A percentile compares a stretch with the other conserved stretches of the same genome.
Conservation (phyloP, 31 red algal genomes). For the Porphyra umbilicalis region DNA sequence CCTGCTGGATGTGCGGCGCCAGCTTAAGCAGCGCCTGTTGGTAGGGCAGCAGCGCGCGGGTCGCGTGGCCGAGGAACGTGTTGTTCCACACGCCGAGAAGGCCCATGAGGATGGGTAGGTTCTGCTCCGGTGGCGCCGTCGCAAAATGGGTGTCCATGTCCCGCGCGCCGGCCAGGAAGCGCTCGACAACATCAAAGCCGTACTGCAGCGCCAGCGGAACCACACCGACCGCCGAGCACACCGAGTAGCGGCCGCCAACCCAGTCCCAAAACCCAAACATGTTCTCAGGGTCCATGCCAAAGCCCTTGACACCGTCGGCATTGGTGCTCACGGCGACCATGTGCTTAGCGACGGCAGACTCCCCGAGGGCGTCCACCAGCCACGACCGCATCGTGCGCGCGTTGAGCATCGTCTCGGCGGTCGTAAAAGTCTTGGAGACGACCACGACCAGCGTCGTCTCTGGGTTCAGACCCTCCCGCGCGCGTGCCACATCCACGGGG, state of each 20-base stretch:
- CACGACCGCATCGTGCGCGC: slow-evolving; percentile 82
- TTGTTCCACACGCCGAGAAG: slow-evolving; percentile 96
- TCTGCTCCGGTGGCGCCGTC: slow-evolving; percentile 42
- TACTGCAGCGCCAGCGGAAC: slow-evolving; percentile 80
- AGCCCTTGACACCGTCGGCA: slow-evolving; percentile 58
- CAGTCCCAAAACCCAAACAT: slow-evolving; percentile 98
- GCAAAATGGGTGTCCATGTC: slow-evolving; percentile 81
- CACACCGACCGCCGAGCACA: slow-evolving; percentile 87
- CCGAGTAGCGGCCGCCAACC: slow-evolving; percentile 97
- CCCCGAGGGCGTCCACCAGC: slow-evolving; percentile 71
- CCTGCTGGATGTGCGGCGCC: slow-evolving; percentile 93
- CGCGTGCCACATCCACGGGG: slow-evolving; percentile 84
- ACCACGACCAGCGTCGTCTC: slow-evolving; percentile 91
- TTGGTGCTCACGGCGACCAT: slow-evolving; percentile 93
- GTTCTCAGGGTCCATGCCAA: slow-evolving; percentile 83
- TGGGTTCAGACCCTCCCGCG: slow-evolving; percentile 53
- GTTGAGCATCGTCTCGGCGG: slow-evolving; percentile 87
- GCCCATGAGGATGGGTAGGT: slow-evolving; percentile 92
- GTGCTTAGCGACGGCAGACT: slow-evolving; percentile 58
- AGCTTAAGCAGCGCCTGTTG: slow-evolving; percentile 78
- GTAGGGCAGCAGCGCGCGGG: slow-evolving; percentile 89
- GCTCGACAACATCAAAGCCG: slow-evolving; percentile 62
- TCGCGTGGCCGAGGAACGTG: slow-evolving; percentile 79
- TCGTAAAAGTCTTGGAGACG: slow-evolving; percentile 94
- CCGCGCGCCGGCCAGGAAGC: slow-evolving; percentile 70